Base-by-base conservation (phyloP, 495 filamentous ascomycete genomes). In the Pyronema domesticum region DNA sequence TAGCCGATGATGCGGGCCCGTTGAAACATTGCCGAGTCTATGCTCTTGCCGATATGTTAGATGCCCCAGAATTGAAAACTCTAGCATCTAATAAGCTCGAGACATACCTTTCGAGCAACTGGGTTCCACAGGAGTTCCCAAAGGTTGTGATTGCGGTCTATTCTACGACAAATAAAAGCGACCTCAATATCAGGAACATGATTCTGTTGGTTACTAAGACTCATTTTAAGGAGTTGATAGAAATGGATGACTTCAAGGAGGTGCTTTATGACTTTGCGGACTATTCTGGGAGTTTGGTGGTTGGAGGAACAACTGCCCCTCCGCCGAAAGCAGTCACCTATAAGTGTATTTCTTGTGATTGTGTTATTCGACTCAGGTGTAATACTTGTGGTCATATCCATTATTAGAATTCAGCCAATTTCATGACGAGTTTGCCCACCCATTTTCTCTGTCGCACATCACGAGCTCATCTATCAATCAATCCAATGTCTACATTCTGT, bases 1-100 rank as follows among this genome's bases (percentile, higher is more conserved):
- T 4, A 51, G 37, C 15, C 7, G 50, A 53, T 37, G 50, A 53
- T 33, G 35, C 19, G 7, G 30, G 35, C 50, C 11, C 37, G 3
- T 18, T 53, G 3, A 53, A 33, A 33, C 50, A 53, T 33, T 33
- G 1, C 11, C 34, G 50, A 8, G 37, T 53, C 10, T 42, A 53
- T 43, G 37, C 35, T n/a, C 50, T 53, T 34, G 50, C 50, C 13
- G 50, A 53, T 53, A 40, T 53, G 35, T 37, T 53, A 18, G 50
- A 43, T 40, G 37, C 23, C 3, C 50, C 50, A n/a, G 14, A 8
- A 11, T 37, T 53, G 10, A 53, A 53, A 33, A 53, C 15, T n/a
- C n/a, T 53, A 7, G 37, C 50, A 14, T n/a, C 50, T 17, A 19
- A 35, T 9, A 53, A 43, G 23, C 37, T 53, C 1, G 23, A 53